These are phyloP conservation scores for Malus hybrid DNA, from an alignment of 331 rosid species.

Conservation along the genomic window DNA sequence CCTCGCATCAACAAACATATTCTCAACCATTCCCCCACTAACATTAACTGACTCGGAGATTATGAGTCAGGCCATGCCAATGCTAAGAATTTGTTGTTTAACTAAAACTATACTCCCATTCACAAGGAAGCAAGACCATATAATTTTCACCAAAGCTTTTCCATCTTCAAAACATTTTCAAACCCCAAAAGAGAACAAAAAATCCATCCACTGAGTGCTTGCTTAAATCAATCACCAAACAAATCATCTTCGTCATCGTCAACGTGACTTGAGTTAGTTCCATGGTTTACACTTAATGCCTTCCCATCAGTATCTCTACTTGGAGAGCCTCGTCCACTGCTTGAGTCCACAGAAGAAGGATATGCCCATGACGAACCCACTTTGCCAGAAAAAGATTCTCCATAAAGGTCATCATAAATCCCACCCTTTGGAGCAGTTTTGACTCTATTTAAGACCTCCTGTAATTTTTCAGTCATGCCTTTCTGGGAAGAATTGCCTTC, in stretches of 20 bases:
- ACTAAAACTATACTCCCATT: slow-evolving; percentile 25
- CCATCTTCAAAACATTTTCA: slow-evolving; percentile 21
- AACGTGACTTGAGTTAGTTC: slow-evolving; percentile 28
- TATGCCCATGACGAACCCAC: slow-evolving; percentile 95
- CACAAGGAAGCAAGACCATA: slow-evolving; percentile 15
- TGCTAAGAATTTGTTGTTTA: slow-evolving; percentile 23
- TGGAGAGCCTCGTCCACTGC: slow-evolving; percentile 24
- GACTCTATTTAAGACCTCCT: slow-evolving; percentile 76
- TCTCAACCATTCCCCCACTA: no score
- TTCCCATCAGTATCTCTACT: slow-evolving; percentile 32
- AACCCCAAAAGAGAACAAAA: slow-evolving; percentile 20
- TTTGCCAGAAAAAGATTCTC: slow-evolving; percentile 71
- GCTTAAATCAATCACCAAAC: slow-evolving; percentile 55
- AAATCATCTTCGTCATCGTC: slow-evolving; percentile 74
- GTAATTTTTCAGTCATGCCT: slow-evolving; percentile 90
- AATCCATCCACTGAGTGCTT: slow-evolving; percentile 13
- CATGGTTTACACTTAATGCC: slow-evolving; percentile 32
- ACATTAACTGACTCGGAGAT: not conserved
- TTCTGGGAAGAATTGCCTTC: slow-evolving; percentile 54
- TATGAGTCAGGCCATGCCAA: slow-evolving; percentile 3
- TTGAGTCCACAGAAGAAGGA: slow-evolving; percentile 37
- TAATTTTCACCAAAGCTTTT: slow-evolving; percentile 17
- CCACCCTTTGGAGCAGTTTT: slow-evolving; percentile 61
- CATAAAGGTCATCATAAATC: slow-evolving; percentile 85
- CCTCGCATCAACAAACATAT: no score